Conservation (phyloP, 495 filamentous ascomycete genomes). For the Penicillium alfredii region DNA sequence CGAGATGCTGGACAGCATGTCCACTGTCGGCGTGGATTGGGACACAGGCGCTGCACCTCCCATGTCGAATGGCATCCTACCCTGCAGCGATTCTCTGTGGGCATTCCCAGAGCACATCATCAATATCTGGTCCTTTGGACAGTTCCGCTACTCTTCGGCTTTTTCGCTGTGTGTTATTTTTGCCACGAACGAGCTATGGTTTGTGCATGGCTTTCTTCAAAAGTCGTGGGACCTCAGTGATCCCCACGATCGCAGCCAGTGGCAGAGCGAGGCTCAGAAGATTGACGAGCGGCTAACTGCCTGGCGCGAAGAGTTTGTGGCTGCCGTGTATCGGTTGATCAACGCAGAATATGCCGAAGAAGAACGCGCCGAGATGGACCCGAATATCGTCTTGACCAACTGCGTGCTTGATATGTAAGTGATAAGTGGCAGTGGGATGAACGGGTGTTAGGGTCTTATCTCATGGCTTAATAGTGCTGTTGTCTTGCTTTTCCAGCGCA, state of each 20-base stretch:
- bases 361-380: conserved; percentile 5
- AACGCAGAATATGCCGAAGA: conserved; percentile 2
- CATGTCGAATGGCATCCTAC: conserved; percentile 14
- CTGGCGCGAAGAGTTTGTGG: conserved; percentile 18
- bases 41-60: conserved; percentile 13
- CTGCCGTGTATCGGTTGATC: conserved; percentile 2
- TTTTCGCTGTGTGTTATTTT: conserved; percentile 6
- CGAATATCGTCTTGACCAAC: conserved; percentile 15
- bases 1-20: conserved; percentile 27
- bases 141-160: conserved; percentile 2
- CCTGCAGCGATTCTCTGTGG: conserved; percentile 2
- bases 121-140: not conserved
- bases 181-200: conserved; percentile 21
- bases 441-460: too few relatives aligned
- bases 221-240: conserved; percentile 19
- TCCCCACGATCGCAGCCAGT: conserved; percentile 16
- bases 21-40: conserved; percentile 25
- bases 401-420: conserved; percentile 12
- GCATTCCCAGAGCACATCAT: conserved; percentile 1
- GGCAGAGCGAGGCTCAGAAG: conserved; percentile 23
- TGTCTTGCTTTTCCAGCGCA: conserved; percentile 22
- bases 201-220: conserved; percentile 26
- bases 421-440: too few relatives aligned
- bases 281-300: conserved; percentile 23
- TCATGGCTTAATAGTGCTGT: conserved; percentile 13